phyloP scores from a whole-genome alignment of 2,329 filamentous ascomycete genomes.

The Parastagonospora avenae region DNA sequence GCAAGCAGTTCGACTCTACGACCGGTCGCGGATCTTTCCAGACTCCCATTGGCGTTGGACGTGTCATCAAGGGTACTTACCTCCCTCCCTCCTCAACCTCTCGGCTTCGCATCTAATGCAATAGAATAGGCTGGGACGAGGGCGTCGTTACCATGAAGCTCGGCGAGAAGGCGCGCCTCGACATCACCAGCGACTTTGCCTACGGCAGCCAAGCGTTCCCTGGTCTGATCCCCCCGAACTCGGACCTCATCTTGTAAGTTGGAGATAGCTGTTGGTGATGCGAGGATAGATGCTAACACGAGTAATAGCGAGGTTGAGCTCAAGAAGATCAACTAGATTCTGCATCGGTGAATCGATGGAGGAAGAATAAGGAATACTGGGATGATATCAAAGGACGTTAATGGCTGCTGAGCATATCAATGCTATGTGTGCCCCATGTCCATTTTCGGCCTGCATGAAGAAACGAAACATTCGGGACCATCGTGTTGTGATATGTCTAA shows the following conservation, averaged over 20 bases:
- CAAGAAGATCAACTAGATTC: constrained; percentile 39
- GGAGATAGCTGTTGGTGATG: not conserved
- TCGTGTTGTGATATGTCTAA: too few relatives aligned
- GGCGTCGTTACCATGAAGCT: constrained; percentile 77
- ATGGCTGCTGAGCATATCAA: not conserved
- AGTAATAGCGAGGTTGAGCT: constrained; percentile 36
- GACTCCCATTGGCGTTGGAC: constrained; percentile 76
- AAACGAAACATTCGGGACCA: too few relatives aligned
- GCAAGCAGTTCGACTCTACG: constrained; percentile 76
- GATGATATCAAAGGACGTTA: not conserved
- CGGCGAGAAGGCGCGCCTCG: constrained; percentile 85
- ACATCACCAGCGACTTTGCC: constrained; percentile 71
- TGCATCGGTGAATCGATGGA: not conserved
- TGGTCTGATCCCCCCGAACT: constrained; percentile 73
- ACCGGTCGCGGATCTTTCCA: constrained; percentile 75
- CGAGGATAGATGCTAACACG: not conserved
- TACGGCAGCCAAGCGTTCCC: constrained; percentile 59
- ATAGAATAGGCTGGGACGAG: constrained; percentile 60
- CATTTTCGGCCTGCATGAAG: not conserved
- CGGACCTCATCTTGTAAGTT: constrained; percentile 81
- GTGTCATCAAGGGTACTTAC: constrained; percentile 78
- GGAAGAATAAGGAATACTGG: not conserved
- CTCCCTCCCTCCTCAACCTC: not conserved
- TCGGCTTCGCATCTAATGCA: not conserved
- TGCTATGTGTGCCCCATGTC: not conserved